Conservation (phyloP, 306 rosid genomes). For the Biancaea sappan region DNA sequence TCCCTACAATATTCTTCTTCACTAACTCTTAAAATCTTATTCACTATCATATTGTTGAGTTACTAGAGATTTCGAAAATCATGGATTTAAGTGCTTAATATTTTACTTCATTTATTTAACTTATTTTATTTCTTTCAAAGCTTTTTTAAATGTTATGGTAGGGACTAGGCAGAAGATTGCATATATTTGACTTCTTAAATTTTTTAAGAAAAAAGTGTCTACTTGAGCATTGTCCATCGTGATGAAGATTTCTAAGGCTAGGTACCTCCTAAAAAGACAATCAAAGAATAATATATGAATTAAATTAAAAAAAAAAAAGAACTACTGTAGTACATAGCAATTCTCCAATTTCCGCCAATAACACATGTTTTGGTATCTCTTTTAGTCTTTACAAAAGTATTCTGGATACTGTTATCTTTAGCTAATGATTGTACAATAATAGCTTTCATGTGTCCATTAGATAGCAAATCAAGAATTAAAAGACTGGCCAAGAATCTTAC, state of each 20-base stretch:
- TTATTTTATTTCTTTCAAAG: too few species aligned
- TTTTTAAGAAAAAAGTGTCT: too few species aligned
- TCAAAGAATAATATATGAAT: neutral
- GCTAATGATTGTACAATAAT: neutral
- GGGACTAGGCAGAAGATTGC: too few species aligned
- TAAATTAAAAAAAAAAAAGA: neutral
- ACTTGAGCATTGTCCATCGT: too few species aligned
- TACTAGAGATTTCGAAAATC: neutral
- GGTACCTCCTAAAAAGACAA: conserved; percentile 10
- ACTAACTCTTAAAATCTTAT: neutral
- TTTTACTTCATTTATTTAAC: too few species aligned
- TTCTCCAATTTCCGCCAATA: conserved; percentile 21
- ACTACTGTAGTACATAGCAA: neutral
- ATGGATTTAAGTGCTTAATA: neutral
- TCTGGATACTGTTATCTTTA: neutral
- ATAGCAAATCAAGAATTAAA: conserved; percentile 7
- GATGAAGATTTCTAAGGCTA: too few species aligned
- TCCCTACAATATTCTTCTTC: conserved; percentile 17
- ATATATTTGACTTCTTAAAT: too few species aligned
- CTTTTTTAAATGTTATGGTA: too few species aligned
- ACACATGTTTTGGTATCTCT: neutral
- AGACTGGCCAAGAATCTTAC: conserved; percentile 56
- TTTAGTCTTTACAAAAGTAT: neutral
- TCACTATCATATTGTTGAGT: neutral
- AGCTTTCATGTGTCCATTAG: neutral